These are phyloP conservation scores for Cercophora samala DNA, from an alignment of 495 filamentous ascomycete genomes.

Conservation along the genomic window DNA sequence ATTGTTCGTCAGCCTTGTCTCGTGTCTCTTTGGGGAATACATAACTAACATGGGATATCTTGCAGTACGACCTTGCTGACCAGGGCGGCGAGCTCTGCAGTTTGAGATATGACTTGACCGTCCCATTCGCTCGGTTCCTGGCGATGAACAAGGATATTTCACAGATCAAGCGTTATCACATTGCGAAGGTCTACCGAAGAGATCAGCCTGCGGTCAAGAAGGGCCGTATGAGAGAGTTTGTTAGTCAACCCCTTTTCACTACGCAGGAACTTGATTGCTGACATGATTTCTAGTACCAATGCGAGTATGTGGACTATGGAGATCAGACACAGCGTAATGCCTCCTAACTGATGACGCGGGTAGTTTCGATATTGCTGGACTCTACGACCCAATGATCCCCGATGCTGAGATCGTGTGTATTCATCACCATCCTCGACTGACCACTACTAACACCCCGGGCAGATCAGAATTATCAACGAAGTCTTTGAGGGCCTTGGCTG, in stretches of 20 bases:
- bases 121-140: conserved; percentile 85
- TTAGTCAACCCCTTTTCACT: conserved; percentile 1
- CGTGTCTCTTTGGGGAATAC: conserved; percentile 72
- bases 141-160: conserved; percentile 77
- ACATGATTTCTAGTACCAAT: conserved; percentile 62
- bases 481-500: conserved; percentile 78
- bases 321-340: not conserved
- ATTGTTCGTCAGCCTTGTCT: conserved; percentile 59
- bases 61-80: conserved; percentile 72
- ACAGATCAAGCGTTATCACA: conserved; percentile 82
- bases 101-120: conserved; percentile 86
- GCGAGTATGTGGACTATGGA: conserved; percentile 50
- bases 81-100: conserved; percentile 84
- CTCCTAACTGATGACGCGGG: not conserved
- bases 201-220: conserved; percentile 46
- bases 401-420: conserved; percentile 81
- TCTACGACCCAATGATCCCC: conserved; percentile 89
- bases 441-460: not conserved
- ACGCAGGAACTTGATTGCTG: not conserved
- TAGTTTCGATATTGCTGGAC: conserved; percentile 80
- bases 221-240: conserved; percentile 89
- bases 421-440: not conserved
- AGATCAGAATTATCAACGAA: conserved; percentile 66
- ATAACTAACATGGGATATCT: conserved; percentile 40
- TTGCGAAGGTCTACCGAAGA: conserved; percentile 72